phyloP scores from a whole-genome alignment of 805 yeast genomes.

The Wickerhamomyces canadensis region DNA sequence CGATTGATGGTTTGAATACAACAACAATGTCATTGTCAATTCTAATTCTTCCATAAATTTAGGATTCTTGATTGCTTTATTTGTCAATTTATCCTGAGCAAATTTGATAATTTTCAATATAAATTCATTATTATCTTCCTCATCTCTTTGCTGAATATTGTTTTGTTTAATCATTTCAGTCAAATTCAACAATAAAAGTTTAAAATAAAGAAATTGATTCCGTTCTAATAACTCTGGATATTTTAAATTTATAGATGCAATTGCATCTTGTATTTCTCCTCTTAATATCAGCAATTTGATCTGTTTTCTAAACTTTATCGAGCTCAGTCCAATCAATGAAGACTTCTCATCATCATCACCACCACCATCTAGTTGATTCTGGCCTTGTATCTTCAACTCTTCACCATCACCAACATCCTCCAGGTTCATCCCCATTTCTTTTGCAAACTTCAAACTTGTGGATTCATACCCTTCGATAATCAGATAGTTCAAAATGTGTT shows the following conservation, averaged over 20 bases:
- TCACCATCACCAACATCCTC: conserved; percentile 11
- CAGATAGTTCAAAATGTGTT: conserved; percentile 63
- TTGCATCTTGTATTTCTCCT: conserved; percentile 59
- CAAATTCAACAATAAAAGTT: conserved; percentile 63
- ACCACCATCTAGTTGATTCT: too few relatives aligned
- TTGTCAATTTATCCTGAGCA: conserved; percentile 56
- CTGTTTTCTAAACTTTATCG: conserved; percentile 46
- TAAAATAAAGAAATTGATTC: conserved; percentile 63
- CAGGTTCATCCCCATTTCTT: conserved; percentile 24
- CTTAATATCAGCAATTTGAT: conserved; percentile 48
- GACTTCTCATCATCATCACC: conserved; percentile 7
- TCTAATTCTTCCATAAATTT: conserved; percentile 69
- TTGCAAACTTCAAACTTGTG: conserved; percentile 43
- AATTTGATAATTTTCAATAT: conserved; percentile 49
- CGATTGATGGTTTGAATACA: conserved; percentile 32
- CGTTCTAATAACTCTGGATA: conserved; percentile 64
- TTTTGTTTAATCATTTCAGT: conserved; percentile 70
- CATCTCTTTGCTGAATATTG: conserved; percentile 18
- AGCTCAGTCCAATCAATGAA: conserved; percentile 38
- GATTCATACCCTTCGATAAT: conserved; percentile 73
- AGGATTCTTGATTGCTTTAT: conserved; percentile 52
- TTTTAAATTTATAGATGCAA: conserved; percentile 46
- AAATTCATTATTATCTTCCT: conserved; percentile 39
- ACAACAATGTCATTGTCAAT: conserved; percentile 74
- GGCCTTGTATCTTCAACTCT: conserved; percentile 7